These are phyloP conservation scores for Isatis lusitanica DNA, from an alignment of 441 rosid genomes.

Conservation along the genomic window DNA sequence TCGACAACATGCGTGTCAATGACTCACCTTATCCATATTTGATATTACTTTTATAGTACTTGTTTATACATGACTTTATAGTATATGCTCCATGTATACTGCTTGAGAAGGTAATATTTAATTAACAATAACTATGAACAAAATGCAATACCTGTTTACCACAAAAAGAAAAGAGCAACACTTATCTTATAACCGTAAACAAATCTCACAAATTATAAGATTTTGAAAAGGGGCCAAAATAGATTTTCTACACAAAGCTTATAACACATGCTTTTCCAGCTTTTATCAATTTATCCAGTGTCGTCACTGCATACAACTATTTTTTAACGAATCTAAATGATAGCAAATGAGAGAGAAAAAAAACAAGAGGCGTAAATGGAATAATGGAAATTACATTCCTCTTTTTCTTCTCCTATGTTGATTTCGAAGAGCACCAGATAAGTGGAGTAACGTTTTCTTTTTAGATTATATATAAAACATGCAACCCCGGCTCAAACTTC, in stretches of 20 bases:
- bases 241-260: no score
- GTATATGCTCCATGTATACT: neutral
- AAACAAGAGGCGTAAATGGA: neutral
- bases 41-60: conserved; percentile 1
- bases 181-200: neutral
- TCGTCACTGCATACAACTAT: neutral
- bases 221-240: no score
- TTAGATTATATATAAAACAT: no score
- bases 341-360: neutral
- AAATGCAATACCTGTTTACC: neutral
- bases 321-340: neutral
- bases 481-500: no score
- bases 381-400: neutral
- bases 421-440: neutral
- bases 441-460: no score
- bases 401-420: neutral
- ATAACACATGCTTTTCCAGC: neutral
- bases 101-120: neutral
- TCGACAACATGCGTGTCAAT: conserved; percentile 39
- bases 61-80: neutral
- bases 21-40: conserved; percentile 39
- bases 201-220: neutral
- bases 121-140: neutral
- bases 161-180: neutral
- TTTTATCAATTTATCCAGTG: neutral